Evolutionary conservation across 345 rosid genomes (phyloP).

Genomic region (Citrus sp.): DNA sequence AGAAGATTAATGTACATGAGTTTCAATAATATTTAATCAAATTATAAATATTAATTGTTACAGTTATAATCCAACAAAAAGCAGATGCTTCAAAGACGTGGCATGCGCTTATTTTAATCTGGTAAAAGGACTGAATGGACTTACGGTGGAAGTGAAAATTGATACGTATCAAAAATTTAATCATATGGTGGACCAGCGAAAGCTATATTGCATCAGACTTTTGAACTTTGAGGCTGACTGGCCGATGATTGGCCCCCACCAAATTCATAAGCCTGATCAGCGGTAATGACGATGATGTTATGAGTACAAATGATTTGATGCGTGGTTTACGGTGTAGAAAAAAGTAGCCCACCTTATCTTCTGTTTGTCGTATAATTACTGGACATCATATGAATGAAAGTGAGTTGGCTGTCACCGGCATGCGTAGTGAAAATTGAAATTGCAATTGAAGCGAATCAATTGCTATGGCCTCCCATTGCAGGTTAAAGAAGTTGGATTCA

Average conservation of each 20-base stretch:
- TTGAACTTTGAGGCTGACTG: not conserved
- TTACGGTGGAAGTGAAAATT: not conserved
- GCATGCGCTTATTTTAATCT: not conserved
- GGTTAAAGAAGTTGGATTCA: not conserved
- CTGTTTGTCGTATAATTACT: not conserved
- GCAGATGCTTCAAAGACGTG: too few species aligned
- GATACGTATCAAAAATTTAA: not conserved
- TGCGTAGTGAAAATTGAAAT: not conserved
- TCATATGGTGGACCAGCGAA: constrained; percentile 12
- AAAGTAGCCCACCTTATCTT: not conserved
- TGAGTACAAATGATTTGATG: not conserved
- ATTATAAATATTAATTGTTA: too few species aligned
- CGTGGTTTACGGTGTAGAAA: not conserved
- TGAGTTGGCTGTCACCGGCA: not conserved
- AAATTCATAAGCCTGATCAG: not conserved
- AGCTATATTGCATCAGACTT: not conserved
- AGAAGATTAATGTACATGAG: too few species aligned
- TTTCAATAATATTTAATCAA: too few species aligned
- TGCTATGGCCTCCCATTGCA: not conserved
- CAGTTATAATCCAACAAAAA: not conserved
- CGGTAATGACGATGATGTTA: not conserved
- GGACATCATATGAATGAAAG: not conserved
- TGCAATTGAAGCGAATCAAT: not conserved
- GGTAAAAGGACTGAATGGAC: not conserved
- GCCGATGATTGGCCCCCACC: constrained; percentile 25